Percentiles rank a stretch among this genome's conserved stretches.
Conservation (phyloP, 23 red algal species). For the Gracilariopsis chorda region DNA sequence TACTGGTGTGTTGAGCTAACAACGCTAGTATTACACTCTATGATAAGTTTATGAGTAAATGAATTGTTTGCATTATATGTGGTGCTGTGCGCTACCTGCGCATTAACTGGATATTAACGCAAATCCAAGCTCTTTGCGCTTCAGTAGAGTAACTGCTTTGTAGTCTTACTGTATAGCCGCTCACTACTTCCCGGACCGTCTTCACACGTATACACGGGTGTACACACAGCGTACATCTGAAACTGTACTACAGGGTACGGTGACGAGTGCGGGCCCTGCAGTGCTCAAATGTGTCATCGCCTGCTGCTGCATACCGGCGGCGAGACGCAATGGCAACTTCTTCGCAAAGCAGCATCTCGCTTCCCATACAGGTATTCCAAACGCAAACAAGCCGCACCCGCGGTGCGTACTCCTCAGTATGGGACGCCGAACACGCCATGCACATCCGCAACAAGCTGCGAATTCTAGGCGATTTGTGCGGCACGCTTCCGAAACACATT, state of each 20-base stretch:
- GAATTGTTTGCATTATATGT: no score
- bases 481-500: constrained; percentile 63
- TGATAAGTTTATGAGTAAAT: no score
- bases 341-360: background rate
- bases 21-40: no score
- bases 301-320: no score
- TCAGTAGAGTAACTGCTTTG: no score
- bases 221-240: background rate
- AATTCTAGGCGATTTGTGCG: constrained; percentile 83
- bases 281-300: no score
- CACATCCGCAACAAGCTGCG: constrained; percentile 53
- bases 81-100: no score
- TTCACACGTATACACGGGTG: background rate
- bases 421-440: constrained; percentile 28
- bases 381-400: background rate
- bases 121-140: no score
- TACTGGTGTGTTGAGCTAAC: no score
- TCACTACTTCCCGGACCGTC: background rate
- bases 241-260: no score
- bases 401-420: background rate
- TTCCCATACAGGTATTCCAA: background rate
- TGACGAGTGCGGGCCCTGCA: no score
- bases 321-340: background rate
- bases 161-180: background rate
- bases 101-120: no score